A percentile compares a stretch with the other conserved stretches of the same genome.
Conservation (phyloP, 2,329 filamentous ascomycete genomes). For the Escovopsis sp. region DNA sequence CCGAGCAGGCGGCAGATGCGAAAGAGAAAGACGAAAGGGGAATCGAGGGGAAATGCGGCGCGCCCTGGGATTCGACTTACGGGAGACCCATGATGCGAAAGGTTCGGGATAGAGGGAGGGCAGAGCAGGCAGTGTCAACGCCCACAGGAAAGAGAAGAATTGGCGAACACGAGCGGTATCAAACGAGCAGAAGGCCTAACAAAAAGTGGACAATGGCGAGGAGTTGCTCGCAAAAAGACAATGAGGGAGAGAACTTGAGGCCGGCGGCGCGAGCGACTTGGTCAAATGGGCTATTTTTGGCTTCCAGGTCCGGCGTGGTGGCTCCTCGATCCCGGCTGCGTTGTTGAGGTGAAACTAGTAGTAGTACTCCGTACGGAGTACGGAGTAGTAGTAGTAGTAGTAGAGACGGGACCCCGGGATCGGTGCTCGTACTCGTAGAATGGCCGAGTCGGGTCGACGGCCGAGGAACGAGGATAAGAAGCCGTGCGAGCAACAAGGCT, state of each 20-base stretch:
- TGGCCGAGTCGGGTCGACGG: no score
- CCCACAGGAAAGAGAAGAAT: not conserved
- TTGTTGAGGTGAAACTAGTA: no score
- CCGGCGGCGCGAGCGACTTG: not conserved
- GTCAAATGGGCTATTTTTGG: not conserved
- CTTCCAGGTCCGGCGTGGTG: no score
- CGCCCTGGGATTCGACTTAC: conserved; percentile 2
- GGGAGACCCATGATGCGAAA: conserved; percentile 5
- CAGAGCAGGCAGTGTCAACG: not conserved
- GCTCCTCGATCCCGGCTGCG: no score
- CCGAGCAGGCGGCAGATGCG: not conserved
- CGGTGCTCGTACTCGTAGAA: no score
- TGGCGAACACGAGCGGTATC: not conserved
- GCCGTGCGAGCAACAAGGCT: no score
- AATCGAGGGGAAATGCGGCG: not conserved
- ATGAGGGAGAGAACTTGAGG: not conserved
- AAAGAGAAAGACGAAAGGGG: not conserved
- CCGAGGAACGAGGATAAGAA: no score
- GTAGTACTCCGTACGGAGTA: no score
- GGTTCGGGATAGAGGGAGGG: not conserved
- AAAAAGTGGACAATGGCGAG: not conserved
- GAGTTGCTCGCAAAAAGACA: not conserved
- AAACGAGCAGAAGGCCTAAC: no score
- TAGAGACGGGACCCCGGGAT: no score
- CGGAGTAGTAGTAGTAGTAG: no score